phyloP scores from a whole-genome alignment of 2,329 filamentous ascomycete species.

The Aspergillus melleus region DNA sequence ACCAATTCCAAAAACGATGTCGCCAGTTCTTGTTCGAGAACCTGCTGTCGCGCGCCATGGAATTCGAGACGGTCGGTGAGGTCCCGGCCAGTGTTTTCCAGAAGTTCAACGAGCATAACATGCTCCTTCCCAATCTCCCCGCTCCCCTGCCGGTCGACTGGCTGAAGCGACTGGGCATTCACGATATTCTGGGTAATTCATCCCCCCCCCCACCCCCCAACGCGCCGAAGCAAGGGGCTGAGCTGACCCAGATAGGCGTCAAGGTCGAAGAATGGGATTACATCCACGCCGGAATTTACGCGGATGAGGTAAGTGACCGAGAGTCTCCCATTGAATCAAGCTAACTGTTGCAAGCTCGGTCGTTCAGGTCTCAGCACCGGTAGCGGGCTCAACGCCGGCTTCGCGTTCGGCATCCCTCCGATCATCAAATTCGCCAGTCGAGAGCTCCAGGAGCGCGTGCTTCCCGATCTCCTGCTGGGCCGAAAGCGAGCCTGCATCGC shows the following conservation, averaged over 20 bases:
- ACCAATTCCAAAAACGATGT: conserved; percentile 66
- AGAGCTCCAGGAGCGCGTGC: conserved; percentile 63
- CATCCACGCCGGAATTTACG: conserved; percentile 68
- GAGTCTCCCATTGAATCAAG: background rate
- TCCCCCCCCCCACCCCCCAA: too few relatives aligned
- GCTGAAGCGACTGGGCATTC: conserved; percentile 65
- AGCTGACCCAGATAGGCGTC: conserved; percentile 27
- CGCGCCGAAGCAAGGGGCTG: background rate
- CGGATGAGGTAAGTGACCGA: conserved; percentile 57
- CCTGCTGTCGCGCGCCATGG: conserved; percentile 61
- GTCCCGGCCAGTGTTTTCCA: conserved; percentile 65
- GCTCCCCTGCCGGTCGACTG: conserved; percentile 68
- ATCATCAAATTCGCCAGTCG: conserved; percentile 67
- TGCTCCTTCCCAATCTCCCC: conserved; percentile 69
- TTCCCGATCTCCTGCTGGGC: conserved; percentile 68
- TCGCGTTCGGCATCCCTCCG: conserved; percentile 71
- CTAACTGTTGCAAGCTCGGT: conserved; percentile 51
- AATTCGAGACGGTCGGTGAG: conserved; percentile 68
- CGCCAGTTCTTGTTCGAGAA: conserved; percentile 66
- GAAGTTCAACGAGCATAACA: conserved; percentile 64
- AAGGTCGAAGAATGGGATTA: conserved; percentile 75
- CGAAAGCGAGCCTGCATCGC: conserved; percentile 71
- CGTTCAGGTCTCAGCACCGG: conserved; percentile 66
- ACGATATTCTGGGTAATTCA: conserved; percentile 61
- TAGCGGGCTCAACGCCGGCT: conserved; percentile 65